phyloP scores from a whole-genome alignment of 2,329 filamentous ascomycete species.

The Dothidotthia symphoricarpi region DNA sequence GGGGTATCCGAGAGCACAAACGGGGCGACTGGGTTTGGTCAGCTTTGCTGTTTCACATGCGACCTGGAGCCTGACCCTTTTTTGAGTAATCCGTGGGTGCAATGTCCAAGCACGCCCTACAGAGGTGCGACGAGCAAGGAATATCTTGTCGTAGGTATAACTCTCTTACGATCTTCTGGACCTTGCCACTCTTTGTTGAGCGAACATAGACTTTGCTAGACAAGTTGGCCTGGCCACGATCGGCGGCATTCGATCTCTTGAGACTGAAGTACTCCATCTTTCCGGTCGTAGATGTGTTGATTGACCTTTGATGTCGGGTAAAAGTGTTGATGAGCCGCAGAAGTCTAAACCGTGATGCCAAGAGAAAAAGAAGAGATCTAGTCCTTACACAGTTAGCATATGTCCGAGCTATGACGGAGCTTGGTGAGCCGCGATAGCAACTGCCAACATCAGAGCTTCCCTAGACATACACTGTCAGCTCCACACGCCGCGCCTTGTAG shows the following conservation, averaged over 20 bases:
- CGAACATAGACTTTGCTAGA: constrained; percentile 95
- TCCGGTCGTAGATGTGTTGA: constrained; percentile 4
- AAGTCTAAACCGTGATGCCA: constrained; percentile 25
- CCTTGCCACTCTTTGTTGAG: constrained; percentile 92
- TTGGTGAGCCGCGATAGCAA: constrained; percentile 33
- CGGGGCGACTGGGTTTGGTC: constrained; percentile 59
- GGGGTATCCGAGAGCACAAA: constrained; percentile 89
- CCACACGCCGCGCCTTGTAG: constrained; percentile 3
- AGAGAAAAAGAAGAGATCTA: constrained; percentile 14
- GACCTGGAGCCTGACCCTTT: constrained; percentile 54
- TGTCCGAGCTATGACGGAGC: constrained; percentile 31
- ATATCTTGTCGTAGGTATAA: constrained; percentile 95
- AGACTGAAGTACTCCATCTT: constrained; percentile 51
- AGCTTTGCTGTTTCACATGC: constrained; percentile 17
- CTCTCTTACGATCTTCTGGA: constrained; percentile 97
- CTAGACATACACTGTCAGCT: constrained; percentile 9
- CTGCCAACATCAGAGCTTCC: constrained; percentile 27
- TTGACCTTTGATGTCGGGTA: constrained; percentile 6
- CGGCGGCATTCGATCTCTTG: constrained; percentile 56
- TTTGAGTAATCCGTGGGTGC: constrained; percentile 79
- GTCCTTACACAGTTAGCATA: not conserved
- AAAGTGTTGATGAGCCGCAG: constrained; percentile 18
- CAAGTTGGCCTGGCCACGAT: constrained; percentile 66
- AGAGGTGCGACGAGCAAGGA: constrained; percentile 91
- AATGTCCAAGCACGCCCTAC: constrained; percentile 68